Conservation (phyloP, 495 filamentous ascomycete species). For the Penicillium nucicola region DNA sequence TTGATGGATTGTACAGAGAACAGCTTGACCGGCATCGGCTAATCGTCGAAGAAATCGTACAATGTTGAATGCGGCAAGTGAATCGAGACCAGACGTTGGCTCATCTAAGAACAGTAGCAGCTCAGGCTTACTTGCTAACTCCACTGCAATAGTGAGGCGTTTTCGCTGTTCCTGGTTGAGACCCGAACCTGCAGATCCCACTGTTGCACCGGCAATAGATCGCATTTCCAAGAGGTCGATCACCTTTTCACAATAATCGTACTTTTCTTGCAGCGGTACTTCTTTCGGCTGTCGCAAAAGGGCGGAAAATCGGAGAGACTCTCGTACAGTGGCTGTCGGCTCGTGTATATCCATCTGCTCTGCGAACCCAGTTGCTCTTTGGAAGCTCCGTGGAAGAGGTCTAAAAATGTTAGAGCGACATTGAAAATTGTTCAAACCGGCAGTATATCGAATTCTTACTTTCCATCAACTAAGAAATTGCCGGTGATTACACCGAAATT, state of each 20-base stretch:
- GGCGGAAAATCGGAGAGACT: constrained; percentile 59
- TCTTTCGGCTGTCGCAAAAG: constrained; percentile 56
- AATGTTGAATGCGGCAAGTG: constrained; percentile 62
- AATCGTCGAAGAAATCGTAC: constrained; percentile 63
- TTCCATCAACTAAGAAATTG: constrained; percentile 53
- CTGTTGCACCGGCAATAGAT: constrained; percentile 51
- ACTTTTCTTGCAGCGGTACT: constrained; percentile 56
- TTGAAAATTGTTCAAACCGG: not conserved
- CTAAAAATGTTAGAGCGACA: constrained; percentile 17
- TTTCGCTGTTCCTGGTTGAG: constrained; percentile 63
- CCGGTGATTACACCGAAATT: constrained; percentile 52
- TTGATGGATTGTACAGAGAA: constrained; percentile 80
- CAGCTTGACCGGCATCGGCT: constrained; percentile 66
- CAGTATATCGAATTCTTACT: constrained; percentile 16
- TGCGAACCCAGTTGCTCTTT: constrained; percentile 54
- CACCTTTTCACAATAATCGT: constrained; percentile 59
- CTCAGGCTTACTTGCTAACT: constrained; percentile 64
- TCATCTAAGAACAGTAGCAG: constrained; percentile 74
- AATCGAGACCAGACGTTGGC: constrained; percentile 73
- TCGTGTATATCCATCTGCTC: constrained; percentile 66
- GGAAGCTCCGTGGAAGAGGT: constrained; percentile 46
- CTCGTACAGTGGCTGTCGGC: constrained; percentile 57
- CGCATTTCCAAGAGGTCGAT: constrained; percentile 60
- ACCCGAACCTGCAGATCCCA: constrained; percentile 52
- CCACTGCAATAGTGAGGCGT: constrained; percentile 64